phyloP scores from a whole-genome alignment of 2,329 filamentous ascomycete genomes.

The Microsporum ferrugineum region DNA sequence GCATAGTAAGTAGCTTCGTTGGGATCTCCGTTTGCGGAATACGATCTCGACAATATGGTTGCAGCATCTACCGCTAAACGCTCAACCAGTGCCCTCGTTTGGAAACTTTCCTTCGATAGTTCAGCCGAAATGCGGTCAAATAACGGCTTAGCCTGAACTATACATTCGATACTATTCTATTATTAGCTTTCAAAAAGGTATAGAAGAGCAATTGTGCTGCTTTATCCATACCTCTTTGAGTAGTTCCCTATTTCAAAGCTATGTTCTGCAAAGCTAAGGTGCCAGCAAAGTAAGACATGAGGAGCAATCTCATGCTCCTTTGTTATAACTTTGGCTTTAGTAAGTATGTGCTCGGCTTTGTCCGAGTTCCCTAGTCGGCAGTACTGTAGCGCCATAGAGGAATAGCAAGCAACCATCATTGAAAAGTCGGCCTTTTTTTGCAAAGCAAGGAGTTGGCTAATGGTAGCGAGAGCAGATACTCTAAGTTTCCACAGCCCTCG shows the following conservation, averaged over 20 bases:
- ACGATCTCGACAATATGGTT: conserved; percentile 54
- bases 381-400: conserved; percentile 44
- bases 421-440: conserved; percentile 27
- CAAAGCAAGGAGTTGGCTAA: conserved; percentile 39
- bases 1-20: conserved; percentile 39
- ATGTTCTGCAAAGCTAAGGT: conserved; percentile 65
- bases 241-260: conserved; percentile 54
- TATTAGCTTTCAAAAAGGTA: background rate
- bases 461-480: conserved; percentile 39
- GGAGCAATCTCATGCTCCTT: conserved; percentile 31
- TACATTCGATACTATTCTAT: conserved; percentile 23
- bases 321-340: conserved; percentile 44
- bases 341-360: conserved; percentile 47
- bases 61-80: conserved; percentile 48
- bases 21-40: conserved; percentile 44
- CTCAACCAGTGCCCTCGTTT: conserved; percentile 38
- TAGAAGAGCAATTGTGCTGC: background rate
- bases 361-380: conserved; percentile 50
- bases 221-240: conserved; percentile 43
- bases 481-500: conserved; percentile 43
- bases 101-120: conserved; percentile 25
- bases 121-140: conserved; percentile 26
- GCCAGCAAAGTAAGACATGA: conserved; percentile 45
- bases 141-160: conserved; percentile 20
- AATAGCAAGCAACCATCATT: conserved; percentile 33